These are phyloP conservation scores for Pestalotiopsis sp. DNA, from an alignment of 2,329 filamentous ascomycete species.

Conservation along the genomic window DNA sequence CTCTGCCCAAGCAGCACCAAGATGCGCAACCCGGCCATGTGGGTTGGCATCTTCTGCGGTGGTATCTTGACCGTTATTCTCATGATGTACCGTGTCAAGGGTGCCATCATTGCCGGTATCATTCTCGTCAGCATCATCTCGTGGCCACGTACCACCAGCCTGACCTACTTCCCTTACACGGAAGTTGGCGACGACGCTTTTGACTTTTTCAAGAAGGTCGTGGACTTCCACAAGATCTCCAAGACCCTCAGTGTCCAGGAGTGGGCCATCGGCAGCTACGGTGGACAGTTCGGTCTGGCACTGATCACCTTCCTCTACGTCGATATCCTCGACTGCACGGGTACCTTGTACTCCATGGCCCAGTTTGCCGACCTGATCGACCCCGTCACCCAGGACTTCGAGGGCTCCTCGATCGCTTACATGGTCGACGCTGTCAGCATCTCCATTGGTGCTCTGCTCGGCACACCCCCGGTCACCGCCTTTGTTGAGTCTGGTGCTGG, in stretches of 20 bases:
- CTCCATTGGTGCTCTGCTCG: conserved; percentile 78
- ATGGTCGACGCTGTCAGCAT: conserved; percentile 79
- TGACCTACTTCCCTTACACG: conserved; percentile 82
- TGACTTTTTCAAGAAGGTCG: conserved; percentile 87
- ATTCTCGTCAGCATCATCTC: conserved; percentile 85
- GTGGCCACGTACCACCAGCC: conserved; percentile 75
- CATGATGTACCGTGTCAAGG: conserved; percentile 86
- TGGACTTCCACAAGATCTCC: conserved; percentile 78
- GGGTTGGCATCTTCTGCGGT: conserved; percentile 87
- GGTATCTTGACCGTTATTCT: conserved; percentile 79
- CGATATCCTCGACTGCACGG: conserved; percentile 85
- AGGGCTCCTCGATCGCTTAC: conserved; percentile 82
- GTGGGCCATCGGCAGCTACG: conserved; percentile 71
- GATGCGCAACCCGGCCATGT: conserved; percentile 84
- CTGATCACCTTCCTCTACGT: conserved; percentile 90
- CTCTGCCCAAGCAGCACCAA: conserved; percentile 66
- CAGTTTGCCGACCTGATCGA: conserved; percentile 81
- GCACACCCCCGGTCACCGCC: conserved; percentile 79
- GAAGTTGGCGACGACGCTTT: conserved; percentile 70
- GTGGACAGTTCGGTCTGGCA: conserved; percentile 78
- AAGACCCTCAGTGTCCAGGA: conserved; percentile 71
- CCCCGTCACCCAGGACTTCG: conserved; percentile 82
- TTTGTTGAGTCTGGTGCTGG: conserved; percentile 90
- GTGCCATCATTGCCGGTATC: conserved; percentile 83
- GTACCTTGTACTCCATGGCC: conserved; percentile 88